Percentiles rank a stretch among this genome's conserved stretches.
Conservation (phyloP, 1,284 basidiomycete genomes). For the Sporisorium iseilematis-ciliati region DNA sequence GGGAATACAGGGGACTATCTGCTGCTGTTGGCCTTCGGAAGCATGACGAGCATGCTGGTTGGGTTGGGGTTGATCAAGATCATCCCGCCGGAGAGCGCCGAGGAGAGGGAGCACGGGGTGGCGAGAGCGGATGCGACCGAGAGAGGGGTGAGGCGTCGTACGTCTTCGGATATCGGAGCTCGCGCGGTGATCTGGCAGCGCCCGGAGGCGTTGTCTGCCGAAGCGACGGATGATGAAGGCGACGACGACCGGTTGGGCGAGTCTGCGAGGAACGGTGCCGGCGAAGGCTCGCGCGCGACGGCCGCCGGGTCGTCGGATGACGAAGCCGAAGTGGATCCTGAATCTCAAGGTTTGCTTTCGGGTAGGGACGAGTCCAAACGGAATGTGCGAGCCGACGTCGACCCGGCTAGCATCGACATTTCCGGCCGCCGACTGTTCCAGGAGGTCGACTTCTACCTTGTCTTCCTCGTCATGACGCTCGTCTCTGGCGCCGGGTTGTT, state of each 20-base stretch:
- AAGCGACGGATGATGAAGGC: constrained; percentile 36
- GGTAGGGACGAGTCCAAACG: constrained; percentile 38
- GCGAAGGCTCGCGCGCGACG: too few species aligned
- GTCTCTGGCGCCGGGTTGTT: constrained; percentile 89
- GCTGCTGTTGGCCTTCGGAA: constrained; percentile 78
- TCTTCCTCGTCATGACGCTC: constrained; percentile 79
- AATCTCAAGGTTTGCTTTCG: constrained; percentile 31
- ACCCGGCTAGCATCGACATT: constrained; percentile 70
- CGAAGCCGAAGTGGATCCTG: constrained; percentile 15
- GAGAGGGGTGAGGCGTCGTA: constrained; percentile 27
- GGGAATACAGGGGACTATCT: constrained; percentile 80
- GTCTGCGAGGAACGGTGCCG: too few species aligned
- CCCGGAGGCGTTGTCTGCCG: constrained; percentile 33
- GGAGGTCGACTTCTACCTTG: constrained; percentile 79
- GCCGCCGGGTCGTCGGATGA: too few species aligned
- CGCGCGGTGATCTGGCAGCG: constrained; percentile 49
- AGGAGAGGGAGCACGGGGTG: neutral
- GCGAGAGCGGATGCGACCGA: neutral
- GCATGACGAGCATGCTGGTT: constrained; percentile 77
- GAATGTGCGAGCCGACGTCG: constrained; percentile 1
- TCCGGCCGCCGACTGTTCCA: constrained; percentile 73
- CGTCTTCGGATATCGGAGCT: constrained; percentile 57
- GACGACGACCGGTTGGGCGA: constrained; percentile 8
- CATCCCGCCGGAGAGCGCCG: constrained; percentile 71
- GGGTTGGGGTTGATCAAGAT: constrained; percentile 77